Base-by-base conservation (phyloP, 805 yeast genomes). In the Candida pseudofarinosa region DNA sequence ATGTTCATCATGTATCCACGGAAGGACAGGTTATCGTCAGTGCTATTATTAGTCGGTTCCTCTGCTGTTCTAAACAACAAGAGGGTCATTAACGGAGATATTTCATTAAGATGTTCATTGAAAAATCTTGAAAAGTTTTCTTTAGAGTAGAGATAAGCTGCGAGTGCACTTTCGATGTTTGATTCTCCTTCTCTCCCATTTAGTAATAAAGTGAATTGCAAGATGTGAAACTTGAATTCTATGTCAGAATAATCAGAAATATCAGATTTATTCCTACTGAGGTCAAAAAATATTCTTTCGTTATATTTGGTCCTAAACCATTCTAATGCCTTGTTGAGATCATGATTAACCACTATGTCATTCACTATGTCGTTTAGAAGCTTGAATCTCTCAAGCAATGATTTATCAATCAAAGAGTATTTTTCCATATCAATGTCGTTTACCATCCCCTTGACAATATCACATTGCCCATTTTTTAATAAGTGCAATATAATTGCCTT, bases 201-300 rank as follows among this genome's bases (percentile, higher is more conserved):
- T 13, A 69, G 51, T 5, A 67, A 52, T 16, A 67, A 50, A 3
- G 58, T 55, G 41, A 62, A 68, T 46, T 69, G 71, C 13, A 69
- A 58, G 54, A 67, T 55, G 50, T 68, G 73, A 47, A 69, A 64
- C 47, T 68, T 68, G 55, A 70, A 65, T 51, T 65, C 69, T n/a
- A 63, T 55, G 41, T 54, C 57, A 15, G 53, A 48, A 33, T 35
- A 18, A 18, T 36, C 28, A 17, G 40, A 23, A 23, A 19, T n/a
- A 26, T 14, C 19, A 26, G 16, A 18, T 28, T 28, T 37, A 19
- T 43, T 38, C 13, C 36, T 12, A 12, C 37, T 37, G 5, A 31
- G n/a, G 13, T 42, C 16, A 3, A 28, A 26, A n/a, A 38, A 45
- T 12, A 42, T 33, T 18, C 39, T 38, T 12, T 47, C 53, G 37